A percentile compares a stretch with the other conserved stretches of the same genome.
Evolutionary conservation across 164 flowering plant genomes (phyloP).

Genomic region (Protea cynaroides): DNA sequence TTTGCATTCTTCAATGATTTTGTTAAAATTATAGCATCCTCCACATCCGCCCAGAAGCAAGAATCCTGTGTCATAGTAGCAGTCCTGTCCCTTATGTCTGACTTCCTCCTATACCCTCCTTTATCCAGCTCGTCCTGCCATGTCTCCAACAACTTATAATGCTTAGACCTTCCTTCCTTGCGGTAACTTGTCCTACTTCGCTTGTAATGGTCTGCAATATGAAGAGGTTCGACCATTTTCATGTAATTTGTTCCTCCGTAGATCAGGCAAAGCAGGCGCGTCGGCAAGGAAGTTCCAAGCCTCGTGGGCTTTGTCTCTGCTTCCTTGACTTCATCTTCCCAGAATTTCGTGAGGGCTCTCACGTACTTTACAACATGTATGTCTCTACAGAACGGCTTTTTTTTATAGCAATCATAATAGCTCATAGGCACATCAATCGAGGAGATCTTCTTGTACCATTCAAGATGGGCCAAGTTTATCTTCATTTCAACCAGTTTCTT

Average conservation of each 20-base stretch:
- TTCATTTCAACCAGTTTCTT: conserved; percentile 28
- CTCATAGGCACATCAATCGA: conserved; percentile 15
- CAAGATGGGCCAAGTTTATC: conserved; percentile 27
- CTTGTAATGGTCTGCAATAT: conserved; percentile 42
- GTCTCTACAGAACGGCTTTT: not conserved
- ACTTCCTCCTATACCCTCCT: not conserved
- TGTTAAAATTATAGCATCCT: conserved; percentile 24
- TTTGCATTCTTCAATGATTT: conserved; percentile 10
- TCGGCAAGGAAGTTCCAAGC: conserved; percentile 18
- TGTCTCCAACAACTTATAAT: conserved; percentile 30
- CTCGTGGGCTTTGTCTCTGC: conserved; percentile 32
- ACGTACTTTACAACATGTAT: conserved; percentile 6
- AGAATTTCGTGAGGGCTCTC: conserved; percentile 25
- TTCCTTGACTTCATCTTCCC: conserved; percentile 29
- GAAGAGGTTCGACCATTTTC: conserved; percentile 50
- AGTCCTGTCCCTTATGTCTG: not conserved
- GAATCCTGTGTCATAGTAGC: conserved; percentile 40
- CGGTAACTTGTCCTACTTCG: conserved; percentile 15
- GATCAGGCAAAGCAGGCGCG: conserved; percentile 28
- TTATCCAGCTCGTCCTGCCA: conserved; percentile 5
- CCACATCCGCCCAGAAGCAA: conserved; percentile 52
- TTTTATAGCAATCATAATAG: conserved; percentile 43
- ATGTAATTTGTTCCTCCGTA: conserved; percentile 35
- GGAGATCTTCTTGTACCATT: conserved; percentile 43
- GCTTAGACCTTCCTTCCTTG: conserved; percentile 21